These are phyloP conservation scores for Calonectria pseudoturangicola DNA, from an alignment of 2,329 filamentous ascomycete species.

Conservation along the genomic window DNA sequence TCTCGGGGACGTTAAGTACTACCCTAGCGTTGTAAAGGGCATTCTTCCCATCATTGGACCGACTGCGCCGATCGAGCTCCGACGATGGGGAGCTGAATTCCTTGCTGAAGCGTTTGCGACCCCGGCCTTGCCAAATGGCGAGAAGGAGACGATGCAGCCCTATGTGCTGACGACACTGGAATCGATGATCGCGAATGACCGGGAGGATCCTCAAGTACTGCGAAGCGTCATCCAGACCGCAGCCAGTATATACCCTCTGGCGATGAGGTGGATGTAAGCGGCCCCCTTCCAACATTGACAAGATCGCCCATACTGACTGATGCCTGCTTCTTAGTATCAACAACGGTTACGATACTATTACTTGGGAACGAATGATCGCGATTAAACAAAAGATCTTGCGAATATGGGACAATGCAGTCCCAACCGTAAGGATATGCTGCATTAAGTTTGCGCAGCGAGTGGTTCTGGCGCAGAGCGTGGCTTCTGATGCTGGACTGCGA, in stretches of 20 bases:
- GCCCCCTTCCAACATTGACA: constrained; percentile 46
- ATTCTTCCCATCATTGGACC: constrained; percentile 93
- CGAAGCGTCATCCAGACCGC: constrained; percentile 91
- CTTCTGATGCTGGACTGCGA: constrained; percentile 86
- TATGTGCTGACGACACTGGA: constrained; percentile 86
- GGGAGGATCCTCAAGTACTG: constrained; percentile 86
- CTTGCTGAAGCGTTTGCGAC: constrained; percentile 96
- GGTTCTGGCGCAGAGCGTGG: constrained; percentile 93
- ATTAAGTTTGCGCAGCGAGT: constrained; percentile 98
- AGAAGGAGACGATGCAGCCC: constrained; percentile 88
- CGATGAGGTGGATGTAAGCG: constrained; percentile 96
- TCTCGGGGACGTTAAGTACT: constrained; percentile 89
- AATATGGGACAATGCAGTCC: constrained; percentile 87
- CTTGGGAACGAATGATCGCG: constrained; percentile 90
- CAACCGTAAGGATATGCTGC: constrained; percentile 91
- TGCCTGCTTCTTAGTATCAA: constrained; percentile 79
- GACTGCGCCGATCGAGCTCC: constrained; percentile 84
- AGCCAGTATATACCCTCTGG: constrained; percentile 93
- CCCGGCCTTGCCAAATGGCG: constrained; percentile 83
- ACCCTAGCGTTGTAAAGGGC: constrained; percentile 92
- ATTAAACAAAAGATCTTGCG: constrained; percentile 93
- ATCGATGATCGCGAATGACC: constrained; percentile 80
- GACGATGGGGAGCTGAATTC: constrained; percentile 97
- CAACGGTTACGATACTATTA: constrained; percentile 85
- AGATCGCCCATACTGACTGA: constrained; percentile 51